Base-by-base conservation (phyloP, 2,329 filamentous ascomycete genomes). In the Curvularia sp. region DNA sequence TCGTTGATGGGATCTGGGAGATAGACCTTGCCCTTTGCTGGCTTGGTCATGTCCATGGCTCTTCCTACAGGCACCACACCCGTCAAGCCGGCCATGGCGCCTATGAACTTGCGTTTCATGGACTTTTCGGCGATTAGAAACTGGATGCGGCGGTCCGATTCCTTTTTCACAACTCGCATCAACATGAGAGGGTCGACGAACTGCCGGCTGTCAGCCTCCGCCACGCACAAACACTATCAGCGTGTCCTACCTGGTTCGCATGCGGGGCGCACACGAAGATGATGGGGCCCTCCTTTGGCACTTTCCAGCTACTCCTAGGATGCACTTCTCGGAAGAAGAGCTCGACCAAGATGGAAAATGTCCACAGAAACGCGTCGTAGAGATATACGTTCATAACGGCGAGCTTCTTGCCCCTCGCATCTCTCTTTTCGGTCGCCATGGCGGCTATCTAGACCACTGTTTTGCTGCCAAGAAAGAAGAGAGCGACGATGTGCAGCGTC, bases 261-360 rank as follows among this genome's bases (percentile, higher is more conserved):
- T 99, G 95, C 66, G 95, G 95, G 53, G 94, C 95, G 43, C 93
- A 95, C 67, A 99, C 95, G 72, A 99, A 95, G 59, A 99, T 91
- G 63, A 99, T 87, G 1, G 95, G 93, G 0, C 93, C 95, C 63
- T 87, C 86, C 71, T 90, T 88, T 43, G 95, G 95, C 43, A 99
- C 91, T 78, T 93, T 94, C 93, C 95, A 99, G 63, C 93, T 92
- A 67, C 93, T 93, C 65, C 95, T 87, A 12, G 95, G 95, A 75
- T 98, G 93, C 15, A 99, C 92, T 79, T 99, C 95, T 68, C 95
- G 89, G 82, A 99, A 99, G 86, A 99, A 99, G 67, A 97, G 87
- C 78, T 99, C 95, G 65, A 96, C 88, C 51, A 98, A 83, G 64
- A 98, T 86, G 41, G 89, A 90, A 74, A 93, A 89, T 48, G 84